Evolutionary conservation across 768 basidiomycete species (phyloP).

Genomic region (Asterophora lycoperdoides): DNA sequence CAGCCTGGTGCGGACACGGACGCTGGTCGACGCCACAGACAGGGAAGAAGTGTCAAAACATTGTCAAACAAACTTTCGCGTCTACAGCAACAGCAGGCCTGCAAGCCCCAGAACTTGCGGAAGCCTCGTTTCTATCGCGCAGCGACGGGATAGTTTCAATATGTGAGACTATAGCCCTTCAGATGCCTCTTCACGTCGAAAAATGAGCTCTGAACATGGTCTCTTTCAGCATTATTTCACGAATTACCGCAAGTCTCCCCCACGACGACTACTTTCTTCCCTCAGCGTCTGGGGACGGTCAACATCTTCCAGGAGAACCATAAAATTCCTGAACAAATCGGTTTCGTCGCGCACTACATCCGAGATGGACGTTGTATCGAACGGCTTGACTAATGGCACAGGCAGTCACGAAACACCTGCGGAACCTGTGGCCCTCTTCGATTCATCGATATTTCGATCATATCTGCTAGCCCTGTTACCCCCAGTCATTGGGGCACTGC

Average conservation of each 20-base stretch:
- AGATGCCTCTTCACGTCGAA: background rate
- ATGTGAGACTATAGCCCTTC: constrained; percentile 13
- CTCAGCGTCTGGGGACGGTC: constrained; percentile 16
- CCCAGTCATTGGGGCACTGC: constrained; percentile 71
- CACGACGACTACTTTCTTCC: constrained; percentile 19
- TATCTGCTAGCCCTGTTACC: constrained; percentile 75
- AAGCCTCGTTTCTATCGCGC: constrained; percentile 16
- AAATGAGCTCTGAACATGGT: constrained; percentile 20
- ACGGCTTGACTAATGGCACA: constrained; percentile 26
- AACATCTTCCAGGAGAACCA: constrained; percentile 10
- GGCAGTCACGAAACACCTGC: constrained; percentile 22
- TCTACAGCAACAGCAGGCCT: constrained; percentile 10
- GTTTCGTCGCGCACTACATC: constrained; percentile 11
- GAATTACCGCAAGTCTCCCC: constrained; percentile 23
- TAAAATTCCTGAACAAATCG: constrained; percentile 10
- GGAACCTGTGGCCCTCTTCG: constrained; percentile 44
- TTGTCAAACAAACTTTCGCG: constrained; percentile 16
- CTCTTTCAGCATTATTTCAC: constrained; percentile 26
- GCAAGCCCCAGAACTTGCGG: constrained; percentile 10
- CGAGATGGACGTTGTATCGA: constrained; percentile 24
- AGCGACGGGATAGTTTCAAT: constrained; percentile 6
- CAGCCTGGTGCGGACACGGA: too few species aligned
- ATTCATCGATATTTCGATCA: constrained; percentile 61
- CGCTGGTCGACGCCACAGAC: too few species aligned
- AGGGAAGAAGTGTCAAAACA: constrained; percentile 11